Base-by-base conservation (phyloP, 495 filamentous ascomycete genomes). In the Aspergillus saccharolyticus region DNA sequence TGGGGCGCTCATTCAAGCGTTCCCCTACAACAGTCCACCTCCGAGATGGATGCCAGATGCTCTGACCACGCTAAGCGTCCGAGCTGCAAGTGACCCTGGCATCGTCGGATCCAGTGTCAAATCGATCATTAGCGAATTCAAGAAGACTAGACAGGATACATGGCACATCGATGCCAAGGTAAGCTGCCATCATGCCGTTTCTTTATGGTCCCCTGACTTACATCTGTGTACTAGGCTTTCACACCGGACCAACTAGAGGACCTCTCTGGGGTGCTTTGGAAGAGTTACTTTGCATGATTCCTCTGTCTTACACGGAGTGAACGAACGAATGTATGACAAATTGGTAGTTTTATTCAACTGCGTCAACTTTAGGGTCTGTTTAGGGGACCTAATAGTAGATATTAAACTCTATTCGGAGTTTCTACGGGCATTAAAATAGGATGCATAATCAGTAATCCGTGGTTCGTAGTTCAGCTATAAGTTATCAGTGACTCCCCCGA, bases 141-240 rank as follows among this genome's bases (percentile, higher is more conserved):
- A 99, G 76, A 99, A 97, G 82, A 97, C 95, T 50, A 86, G 94
- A 70, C 95, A 97, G 73, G 94, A 99, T 80, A 99, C 93, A 62
- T 99, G 94, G 94, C 85, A 89, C 66, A 90, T 95, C 44, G 94
- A 99, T 80, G 87, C 95, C 56, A 97, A 96, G 89, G 94, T 96
- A 66, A 62, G 67, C 65, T 39, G 16, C 46, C 47, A 19, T 43
- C 44, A 44, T 44, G 9, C 25, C 33, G 20, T 17, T 4, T 19
- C 15, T 18, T 1, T 16, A 10, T 15, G 15, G 24, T 17, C 6
- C n/a, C n/a, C 6, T 28, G 22, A 33, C 69, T 78, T 72, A 79
- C 59, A 58, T 53, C 47, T 66, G 42, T 3, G 16, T 15, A 10
- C 5, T 63, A 97, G 93, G 92, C 90, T 48, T 98, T 98, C 64